These are phyloP conservation scores for Raffaelea ambrosiae DNA, from an alignment of 2,329 filamentous ascomycete species.

Conservation along the genomic window DNA sequence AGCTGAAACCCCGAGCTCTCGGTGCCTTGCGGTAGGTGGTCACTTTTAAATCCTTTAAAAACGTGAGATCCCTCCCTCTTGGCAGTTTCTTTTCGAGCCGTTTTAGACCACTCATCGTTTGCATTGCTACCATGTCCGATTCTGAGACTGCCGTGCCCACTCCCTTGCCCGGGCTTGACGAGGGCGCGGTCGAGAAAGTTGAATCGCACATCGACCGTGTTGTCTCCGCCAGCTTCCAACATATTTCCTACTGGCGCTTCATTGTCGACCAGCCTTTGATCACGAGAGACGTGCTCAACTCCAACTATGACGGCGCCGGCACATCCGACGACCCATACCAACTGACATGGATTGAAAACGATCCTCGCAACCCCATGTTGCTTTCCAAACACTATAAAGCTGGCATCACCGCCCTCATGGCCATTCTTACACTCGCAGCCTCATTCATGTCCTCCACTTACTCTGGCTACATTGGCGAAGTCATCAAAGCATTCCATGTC, in stretches of 20 bases:
- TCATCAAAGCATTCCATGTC: not conserved
- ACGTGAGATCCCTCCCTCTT: no score
- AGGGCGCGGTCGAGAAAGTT: not conserved
- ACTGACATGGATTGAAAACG: not conserved
- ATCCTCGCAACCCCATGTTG: not conserved
- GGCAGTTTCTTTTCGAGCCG: no score
- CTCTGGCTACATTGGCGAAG: not conserved
- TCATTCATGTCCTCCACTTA: conserved; percentile 1
- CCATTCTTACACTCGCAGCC: conserved; percentile 1
- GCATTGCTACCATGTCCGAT: not conserved
- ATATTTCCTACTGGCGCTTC: conserved; percentile 1
- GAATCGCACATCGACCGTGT: not conserved
- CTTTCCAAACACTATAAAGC: not conserved
- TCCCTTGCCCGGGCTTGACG: not conserved
- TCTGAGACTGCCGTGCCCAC: not conserved
- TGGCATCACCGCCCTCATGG: not conserved
- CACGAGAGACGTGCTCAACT: not conserved
- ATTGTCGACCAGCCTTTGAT: conserved; percentile 1
- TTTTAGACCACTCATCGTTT: no score
- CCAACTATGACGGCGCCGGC: not conserved
- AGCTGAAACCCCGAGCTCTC: no score
- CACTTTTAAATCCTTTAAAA: no score
- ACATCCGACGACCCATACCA: conserved; percentile 1
- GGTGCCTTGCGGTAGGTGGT: no score
- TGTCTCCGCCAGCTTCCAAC: not conserved